Evolutionary conservation across 768 basidiomycete genomes (phyloP), one percentile per base, ranked within the genome.

Genomic region (Pleurotus djamor): DNA sequence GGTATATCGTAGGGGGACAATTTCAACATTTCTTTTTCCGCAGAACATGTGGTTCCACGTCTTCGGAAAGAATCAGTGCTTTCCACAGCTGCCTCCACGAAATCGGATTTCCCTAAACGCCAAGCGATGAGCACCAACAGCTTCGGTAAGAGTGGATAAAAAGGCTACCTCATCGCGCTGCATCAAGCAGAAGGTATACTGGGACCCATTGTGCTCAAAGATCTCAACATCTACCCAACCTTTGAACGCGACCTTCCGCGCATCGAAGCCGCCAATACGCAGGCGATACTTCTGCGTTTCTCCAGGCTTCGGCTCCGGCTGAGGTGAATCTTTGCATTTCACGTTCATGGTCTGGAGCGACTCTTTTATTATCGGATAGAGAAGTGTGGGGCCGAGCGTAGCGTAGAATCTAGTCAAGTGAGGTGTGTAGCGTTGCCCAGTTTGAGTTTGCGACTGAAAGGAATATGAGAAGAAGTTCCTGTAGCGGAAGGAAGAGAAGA

Each of bases 401-500:
- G 88, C 81, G 69, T 92, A 94, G 78, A 95, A 94, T 0, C 92
- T 87, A 0, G 93, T 94, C 14, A 93, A 79, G 59, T 87, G 82
- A 0, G 91, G 89, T 1, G 78, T 86, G 65, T 93, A 92, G 9
- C 86, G 83, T 32, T 75, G 78, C 3, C 92, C 92, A 1, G 75
- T 73, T 74, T 92, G 90, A 0, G 92, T 93, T 80, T 95, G 90
- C 0, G 92, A 91, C 93, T 95, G 17, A 52, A 21, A 1, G 51
- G 33, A 12, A 9, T 41, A 36, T 34, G 51, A 36, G 16, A 37
- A 35, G 45, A 16, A 9, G 52, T 4, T 14, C 14, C 37, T 5
- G 48, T 16, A 5, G 32, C 17, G 51, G 47, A 41, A 5, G 54
- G 6, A 60, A 16, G 47, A 38, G 33, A 34, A 58, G 59, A 38